Conservation (phyloP, 176 grass and related monocot genomes). For the Carex myosuroides region DNA sequence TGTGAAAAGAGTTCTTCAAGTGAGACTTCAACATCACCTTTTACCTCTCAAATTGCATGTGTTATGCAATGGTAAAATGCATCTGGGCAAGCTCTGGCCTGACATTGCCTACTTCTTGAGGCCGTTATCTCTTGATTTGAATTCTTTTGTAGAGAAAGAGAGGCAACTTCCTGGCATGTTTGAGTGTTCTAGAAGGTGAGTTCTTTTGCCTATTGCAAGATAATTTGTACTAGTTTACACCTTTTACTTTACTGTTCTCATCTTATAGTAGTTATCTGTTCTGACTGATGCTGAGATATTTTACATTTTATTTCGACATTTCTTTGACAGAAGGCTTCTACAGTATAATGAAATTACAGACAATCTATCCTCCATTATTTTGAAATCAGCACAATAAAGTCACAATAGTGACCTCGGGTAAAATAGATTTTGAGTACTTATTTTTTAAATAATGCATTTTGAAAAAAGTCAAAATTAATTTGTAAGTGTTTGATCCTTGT, state of each 20-base stretch:
- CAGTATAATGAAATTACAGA: background rate
- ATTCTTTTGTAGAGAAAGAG: slow-evolving; percentile 63
- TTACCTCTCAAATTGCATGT: slow-evolving; percentile 74
- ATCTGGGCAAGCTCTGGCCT: slow-evolving; percentile 62
- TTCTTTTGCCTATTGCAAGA: background rate
- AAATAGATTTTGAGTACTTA: background rate
- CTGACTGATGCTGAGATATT: slow-evolving; percentile 12
- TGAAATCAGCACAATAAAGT: background rate
- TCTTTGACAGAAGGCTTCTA: background rate
- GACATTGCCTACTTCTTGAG: slow-evolving; percentile 83
- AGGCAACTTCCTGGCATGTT: slow-evolving; percentile 73
- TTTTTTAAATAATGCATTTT: background rate
- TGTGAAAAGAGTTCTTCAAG: slow-evolving; percentile 58
- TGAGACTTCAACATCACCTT: slow-evolving; percentile 82
- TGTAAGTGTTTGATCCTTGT: background rate
- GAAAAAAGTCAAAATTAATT: background rate
- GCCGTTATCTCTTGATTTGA: slow-evolving; percentile 55
- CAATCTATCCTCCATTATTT: background rate
- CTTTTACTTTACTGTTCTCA: background rate
- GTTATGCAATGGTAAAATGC: slow-evolving; percentile 68
- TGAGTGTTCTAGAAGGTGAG: slow-evolving; percentile 83
- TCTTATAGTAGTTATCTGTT: slow-evolving; percentile 1
- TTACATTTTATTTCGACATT: background rate
- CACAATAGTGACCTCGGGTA: background rate
- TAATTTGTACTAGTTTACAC: background rate